These are phyloP conservation scores for Patellifolia procumbens DNA, from an alignment of 179 eudicot genomes.

Conservation along the genomic window DNA sequence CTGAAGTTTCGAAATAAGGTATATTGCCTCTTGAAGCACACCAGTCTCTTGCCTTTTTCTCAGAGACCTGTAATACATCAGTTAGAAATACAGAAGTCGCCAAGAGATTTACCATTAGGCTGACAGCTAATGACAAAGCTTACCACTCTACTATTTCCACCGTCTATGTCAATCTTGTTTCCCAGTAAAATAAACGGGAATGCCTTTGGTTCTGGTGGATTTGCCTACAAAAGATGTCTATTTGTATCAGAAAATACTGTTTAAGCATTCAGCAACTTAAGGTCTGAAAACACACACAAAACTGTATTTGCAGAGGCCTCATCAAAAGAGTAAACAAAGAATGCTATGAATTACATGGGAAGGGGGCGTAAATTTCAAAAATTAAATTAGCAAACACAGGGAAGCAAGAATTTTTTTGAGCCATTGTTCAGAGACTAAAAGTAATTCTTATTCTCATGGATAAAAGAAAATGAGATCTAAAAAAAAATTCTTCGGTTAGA, in stretches of 20 bases:
- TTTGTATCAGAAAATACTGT: not conserved
- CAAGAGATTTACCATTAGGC: not conserved
- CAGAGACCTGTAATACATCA: constrained; percentile 48
- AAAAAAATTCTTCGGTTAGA: no score
- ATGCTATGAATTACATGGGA: not conserved
- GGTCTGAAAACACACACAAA: not conserved
- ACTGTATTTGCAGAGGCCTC: not conserved
- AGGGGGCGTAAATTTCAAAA: no score
- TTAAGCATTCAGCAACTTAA: not conserved
- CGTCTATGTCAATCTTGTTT: constrained; percentile 67
- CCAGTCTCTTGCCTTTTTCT: constrained; percentile 69
- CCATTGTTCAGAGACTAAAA: not conserved
- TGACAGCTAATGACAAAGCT: constrained; percentile 19
- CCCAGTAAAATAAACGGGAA: constrained; percentile 63
- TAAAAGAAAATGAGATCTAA: no score
- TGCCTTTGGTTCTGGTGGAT: constrained; percentile 51
- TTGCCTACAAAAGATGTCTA: constrained; percentile 41
- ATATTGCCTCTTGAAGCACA: constrained; percentile 61
- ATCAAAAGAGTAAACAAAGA: not conserved
- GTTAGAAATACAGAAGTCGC: constrained; percentile 16
- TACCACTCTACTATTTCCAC: constrained; percentile 76
- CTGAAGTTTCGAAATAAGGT: constrained; percentile 67
- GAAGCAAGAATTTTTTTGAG: no score
- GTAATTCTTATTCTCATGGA: not conserved
- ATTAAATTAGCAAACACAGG: no score